Conservation (phyloP, 345 rosid species). For the Xanthoceras sorbifolium region DNA sequence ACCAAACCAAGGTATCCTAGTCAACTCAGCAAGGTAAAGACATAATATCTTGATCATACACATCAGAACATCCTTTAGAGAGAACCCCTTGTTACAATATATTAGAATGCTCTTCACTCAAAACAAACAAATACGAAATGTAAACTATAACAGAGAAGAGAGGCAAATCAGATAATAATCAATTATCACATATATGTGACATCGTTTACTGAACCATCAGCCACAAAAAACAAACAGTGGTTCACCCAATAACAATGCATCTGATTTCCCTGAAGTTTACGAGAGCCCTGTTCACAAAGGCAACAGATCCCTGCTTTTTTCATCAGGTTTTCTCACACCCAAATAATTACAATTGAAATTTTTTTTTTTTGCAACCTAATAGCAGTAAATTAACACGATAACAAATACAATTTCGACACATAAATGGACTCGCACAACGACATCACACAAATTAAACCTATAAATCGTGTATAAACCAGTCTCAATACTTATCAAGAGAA, state of each 20-base stretch:
- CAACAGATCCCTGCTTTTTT: conserved; percentile 61
- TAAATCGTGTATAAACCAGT: not conserved
- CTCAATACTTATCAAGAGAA: not conserved
- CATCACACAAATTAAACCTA: not conserved
- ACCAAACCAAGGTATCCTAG: not conserved
- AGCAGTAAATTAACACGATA: not conserved
- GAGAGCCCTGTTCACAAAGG: conserved; percentile 48
- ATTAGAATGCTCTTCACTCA: not conserved
- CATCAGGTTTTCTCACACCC: conserved; percentile 43
- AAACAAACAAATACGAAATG: not conserved
- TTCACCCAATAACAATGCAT: conserved; percentile 66
- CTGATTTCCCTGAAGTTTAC: conserved; percentile 55
- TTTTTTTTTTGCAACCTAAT: not conserved
- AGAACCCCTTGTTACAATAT: not conserved
- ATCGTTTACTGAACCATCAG: conserved; percentile 65
- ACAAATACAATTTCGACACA: not conserved
- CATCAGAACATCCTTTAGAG: not conserved
- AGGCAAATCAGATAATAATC: not conserved
- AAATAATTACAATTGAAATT: not conserved
- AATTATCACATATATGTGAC: conserved; percentile 28
- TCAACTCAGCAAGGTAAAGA: not conserved
- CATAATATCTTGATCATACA: not conserved
- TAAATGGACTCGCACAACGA: not conserved
- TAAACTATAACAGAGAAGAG: not conserved
- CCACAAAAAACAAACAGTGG: conserved; percentile 42